Evolutionary conservation across 2,329 filamentous ascomycete species (phyloP).

Genomic region (Annulohypoxylon truncatum): DNA sequence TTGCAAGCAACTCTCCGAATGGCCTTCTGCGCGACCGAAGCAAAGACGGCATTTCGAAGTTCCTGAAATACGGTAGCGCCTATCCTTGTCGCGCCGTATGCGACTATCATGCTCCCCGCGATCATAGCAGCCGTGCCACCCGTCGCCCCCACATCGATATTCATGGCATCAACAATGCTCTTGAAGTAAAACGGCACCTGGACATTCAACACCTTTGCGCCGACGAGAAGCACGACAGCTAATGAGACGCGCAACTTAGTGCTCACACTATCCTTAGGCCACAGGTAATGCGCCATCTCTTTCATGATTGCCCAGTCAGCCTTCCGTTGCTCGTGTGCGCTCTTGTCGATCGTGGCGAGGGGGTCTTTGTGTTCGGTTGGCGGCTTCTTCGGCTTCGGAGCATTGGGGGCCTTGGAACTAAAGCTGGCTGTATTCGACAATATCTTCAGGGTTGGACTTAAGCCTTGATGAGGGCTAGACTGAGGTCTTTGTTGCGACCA

Average conservation of each 20-base stretch:
- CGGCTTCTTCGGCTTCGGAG: slow-evolving; percentile 42
- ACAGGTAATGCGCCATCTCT: slow-evolving; percentile 95
- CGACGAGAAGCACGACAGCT: slow-evolving; percentile 84
- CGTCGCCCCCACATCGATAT: slow-evolving; percentile 86
- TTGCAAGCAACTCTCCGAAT: slow-evolving; percentile 91
- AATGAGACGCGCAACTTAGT: slow-evolving; percentile 87
- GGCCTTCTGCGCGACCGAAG: slow-evolving; percentile 95
- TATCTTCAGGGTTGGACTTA: slow-evolving; percentile 15
- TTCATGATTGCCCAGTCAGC: slow-evolving; percentile 99
- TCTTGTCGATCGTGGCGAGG: slow-evolving; percentile 73
- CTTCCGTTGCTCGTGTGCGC: slow-evolving; percentile 88
- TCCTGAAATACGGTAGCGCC: slow-evolving; percentile 93
- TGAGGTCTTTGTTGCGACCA: slow-evolving; percentile 34
- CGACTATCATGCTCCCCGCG: slow-evolving; percentile 91
- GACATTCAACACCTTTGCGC: slow-evolving; percentile 95
- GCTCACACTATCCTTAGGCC: slow-evolving; percentile 88
- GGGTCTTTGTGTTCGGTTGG: slow-evolving; percentile 58
- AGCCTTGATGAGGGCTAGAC: slow-evolving; percentile 1
- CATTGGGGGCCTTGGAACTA: slow-evolving; percentile 31
- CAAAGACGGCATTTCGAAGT: slow-evolving; percentile 94
- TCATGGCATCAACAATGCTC: slow-evolving; percentile 97
- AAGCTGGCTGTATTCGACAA: slow-evolving; percentile 31
- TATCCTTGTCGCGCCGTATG: slow-evolving; percentile 89
- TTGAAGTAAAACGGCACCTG: slow-evolving; percentile 99
- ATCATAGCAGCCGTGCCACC: slow-evolving; percentile 92